Conservation (phyloP, 148 eudicot species). For the Chenopodium formosanum region DNA sequence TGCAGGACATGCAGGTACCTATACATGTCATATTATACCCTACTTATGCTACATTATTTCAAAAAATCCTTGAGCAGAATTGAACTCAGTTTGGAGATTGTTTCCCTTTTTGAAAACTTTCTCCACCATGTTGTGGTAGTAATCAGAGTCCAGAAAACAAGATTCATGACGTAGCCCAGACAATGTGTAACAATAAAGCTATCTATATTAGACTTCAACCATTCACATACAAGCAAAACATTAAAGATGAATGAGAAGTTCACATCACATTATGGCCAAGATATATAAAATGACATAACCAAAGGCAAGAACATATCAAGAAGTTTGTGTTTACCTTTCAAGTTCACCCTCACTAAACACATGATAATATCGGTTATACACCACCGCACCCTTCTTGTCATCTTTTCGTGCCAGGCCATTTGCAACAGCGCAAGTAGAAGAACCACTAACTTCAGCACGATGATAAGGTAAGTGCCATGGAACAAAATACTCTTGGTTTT, state of each 20-base stretch:
- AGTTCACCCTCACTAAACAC: slow-evolving; percentile 97
- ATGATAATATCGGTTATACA: slow-evolving; percentile 93
- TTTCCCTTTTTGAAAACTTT: too few species aligned
- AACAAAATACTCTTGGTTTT: slow-evolving; percentile 80
- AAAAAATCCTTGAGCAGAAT: neutral
- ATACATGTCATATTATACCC: neutral
- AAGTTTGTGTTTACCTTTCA: slow-evolving; percentile 54
- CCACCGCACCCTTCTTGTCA: slow-evolving; percentile 94
- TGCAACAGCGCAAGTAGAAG: slow-evolving; percentile 71
- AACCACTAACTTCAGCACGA: slow-evolving; percentile 90
- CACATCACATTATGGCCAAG: neutral
- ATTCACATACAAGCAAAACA: neutral
- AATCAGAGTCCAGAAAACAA: neutral
- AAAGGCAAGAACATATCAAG: neutral
- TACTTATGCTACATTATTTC: too few species aligned
- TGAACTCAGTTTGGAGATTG: too few species aligned
- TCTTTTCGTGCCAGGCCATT: slow-evolving; percentile 88
- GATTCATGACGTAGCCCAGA: neutral
- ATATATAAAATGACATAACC: neutral
- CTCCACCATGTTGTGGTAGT: neutral
- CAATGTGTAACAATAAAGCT: neutral
- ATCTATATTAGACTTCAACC: neutral
- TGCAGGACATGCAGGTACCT: neutral
- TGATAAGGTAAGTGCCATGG: slow-evolving; percentile 99
- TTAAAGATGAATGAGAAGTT: neutral